These are phyloP conservation scores for Astrocystis sublimbata DNA, from an alignment of 495 filamentous ascomycete species.

Conservation along the genomic window DNA sequence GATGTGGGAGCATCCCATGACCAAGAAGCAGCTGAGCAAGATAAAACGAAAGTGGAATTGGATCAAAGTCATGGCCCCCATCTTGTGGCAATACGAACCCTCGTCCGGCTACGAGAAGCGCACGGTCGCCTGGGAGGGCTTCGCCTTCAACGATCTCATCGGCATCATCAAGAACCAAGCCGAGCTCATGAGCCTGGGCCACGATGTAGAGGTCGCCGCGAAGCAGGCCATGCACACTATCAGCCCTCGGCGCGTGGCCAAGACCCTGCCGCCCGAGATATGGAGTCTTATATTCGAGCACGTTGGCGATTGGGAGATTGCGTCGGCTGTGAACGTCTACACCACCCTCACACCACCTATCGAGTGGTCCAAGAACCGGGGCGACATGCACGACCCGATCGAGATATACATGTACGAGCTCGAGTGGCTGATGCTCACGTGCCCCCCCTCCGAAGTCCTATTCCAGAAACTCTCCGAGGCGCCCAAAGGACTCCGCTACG, in stretches of 20 bases:
- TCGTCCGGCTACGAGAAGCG: conserved; percentile 45
- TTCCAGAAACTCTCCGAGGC: conserved; percentile 65
- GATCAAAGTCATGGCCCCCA: conserved; percentile 69
- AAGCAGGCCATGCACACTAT: conserved; percentile 38
- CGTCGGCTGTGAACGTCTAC: conserved; percentile 75
- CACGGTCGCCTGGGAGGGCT: conserved; percentile 64
- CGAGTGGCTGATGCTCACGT: conserved; percentile 77
- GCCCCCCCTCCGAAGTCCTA: conserved; percentile 62
- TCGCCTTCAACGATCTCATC: conserved; percentile 56
- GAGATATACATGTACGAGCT: conserved; percentile 61
- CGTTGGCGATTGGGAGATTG: conserved; percentile 85
- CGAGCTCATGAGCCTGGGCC: conserved; percentile 61
- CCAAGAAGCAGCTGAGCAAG: conserved; percentile 77
- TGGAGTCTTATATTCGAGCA: conserved; percentile 87
- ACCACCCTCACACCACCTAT: conserved; percentile 70
- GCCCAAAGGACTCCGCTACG: conserved; percentile 65
- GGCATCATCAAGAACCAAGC: conserved; percentile 67
- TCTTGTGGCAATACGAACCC: conserved; percentile 72
- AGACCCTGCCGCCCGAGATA: conserved; percentile 71
- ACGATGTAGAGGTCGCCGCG: conserved; percentile 56
- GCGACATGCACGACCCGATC: conserved; percentile 44
- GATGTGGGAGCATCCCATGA: conserved; percentile 87
- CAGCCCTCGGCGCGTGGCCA: conserved; percentile 27
- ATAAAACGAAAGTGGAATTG: conserved; percentile 79
- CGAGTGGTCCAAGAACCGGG: conserved; percentile 61